Evolutionary conservation across 2,329 filamentous ascomycete species (phyloP).

Genomic region (Fusarium cicatricum): DNA sequence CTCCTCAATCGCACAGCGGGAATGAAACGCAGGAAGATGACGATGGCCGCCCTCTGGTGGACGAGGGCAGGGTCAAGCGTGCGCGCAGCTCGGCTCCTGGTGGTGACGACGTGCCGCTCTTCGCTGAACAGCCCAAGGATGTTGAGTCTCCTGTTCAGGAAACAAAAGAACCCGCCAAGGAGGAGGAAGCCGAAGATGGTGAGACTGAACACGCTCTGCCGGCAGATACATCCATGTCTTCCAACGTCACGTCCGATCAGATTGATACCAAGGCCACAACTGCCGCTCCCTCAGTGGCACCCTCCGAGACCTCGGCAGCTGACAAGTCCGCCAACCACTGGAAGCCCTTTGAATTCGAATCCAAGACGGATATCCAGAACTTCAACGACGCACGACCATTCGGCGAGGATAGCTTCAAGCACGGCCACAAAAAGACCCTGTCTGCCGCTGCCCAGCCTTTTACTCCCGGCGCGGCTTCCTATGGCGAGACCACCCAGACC

Average conservation of each 20-base stretch:
- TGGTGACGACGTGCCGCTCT: slow-evolving; percentile 77
- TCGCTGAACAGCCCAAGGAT: slow-evolving; percentile 65
- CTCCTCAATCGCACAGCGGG: slow-evolving; percentile 47
- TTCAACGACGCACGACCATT: slow-evolving; percentile 63
- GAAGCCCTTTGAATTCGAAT: slow-evolving; percentile 69
- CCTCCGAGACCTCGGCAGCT: slow-evolving; percentile 61
- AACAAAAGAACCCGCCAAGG: slow-evolving; percentile 33
- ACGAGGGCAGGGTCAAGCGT: slow-evolving; percentile 79
- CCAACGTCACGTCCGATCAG: slow-evolving; percentile 61
- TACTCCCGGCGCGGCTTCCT: slow-evolving; percentile 54
- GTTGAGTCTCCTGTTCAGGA: slow-evolving; percentile 19
- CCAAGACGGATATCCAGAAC: slow-evolving; percentile 54
- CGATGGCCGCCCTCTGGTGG: slow-evolving; percentile 66
- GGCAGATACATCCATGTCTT: slow-evolving; percentile 62
- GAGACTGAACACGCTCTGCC: slow-evolving; percentile 54
- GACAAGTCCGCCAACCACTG: slow-evolving; percentile 55
- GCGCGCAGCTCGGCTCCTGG: slow-evolving; percentile 70
- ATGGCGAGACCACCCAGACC: slow-evolving; percentile 35
- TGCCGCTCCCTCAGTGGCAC: slow-evolving; percentile 60
- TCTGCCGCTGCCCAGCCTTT: slow-evolving; percentile 79
- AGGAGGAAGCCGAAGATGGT: slow-evolving; percentile 41
- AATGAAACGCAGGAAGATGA: slow-evolving; percentile 40
- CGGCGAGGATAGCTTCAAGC: slow-evolving; percentile 54
- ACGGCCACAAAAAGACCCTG: slow-evolving; percentile 58
- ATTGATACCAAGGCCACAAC: slow-evolving; percentile 62